Evolutionary conservation across 1,284 basidiomycete species (phyloP), one percentile per base, ranked within the genome.

Genomic region (Meripilus lineatus): DNA sequence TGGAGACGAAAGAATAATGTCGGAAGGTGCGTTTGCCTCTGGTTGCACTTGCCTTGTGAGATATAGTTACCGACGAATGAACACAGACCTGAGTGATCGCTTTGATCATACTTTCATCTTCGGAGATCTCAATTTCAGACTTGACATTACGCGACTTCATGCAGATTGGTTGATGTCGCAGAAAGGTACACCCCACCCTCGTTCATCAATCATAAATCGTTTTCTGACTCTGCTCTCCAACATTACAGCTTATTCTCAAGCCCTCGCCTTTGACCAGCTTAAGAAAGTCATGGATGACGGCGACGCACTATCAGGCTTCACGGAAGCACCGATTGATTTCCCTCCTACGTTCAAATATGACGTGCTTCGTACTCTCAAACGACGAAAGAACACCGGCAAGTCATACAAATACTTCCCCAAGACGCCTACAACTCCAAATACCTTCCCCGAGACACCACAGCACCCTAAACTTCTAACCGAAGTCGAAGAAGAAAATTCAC

Each of bases 311-410:
- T 68, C 69, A 26, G 87, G 86, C 6, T 92, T 92, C 57, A 56
- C 66, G 7, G 89, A 90, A 62, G 86, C 72, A 0, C 64, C 68
- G 0, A 89, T 90, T 42, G 57, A 76, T 48, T 90, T 91, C 50
- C 80, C 86, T 4, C 88, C 88, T 0, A 91, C 89, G 0, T 91
- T 90, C 72, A 91, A 91, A 58, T 91, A 89, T 53, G 82, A 91
- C 50, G 84, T 91, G 8, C 60, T 74, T 38, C 74, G 75, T 32
- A 71, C 73, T 1, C 49, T 72, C 32, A 81, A 77, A 56, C 70
- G 70, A 18, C 63, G 68, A 14, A 80, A 70, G 55, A 45, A 38
- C 17, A 20, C 40, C n/a, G 30, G 44, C 20, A 47, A 32, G 32
- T 32, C 35, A 22, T 44, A 41, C 2, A 49, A 43, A 37, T 41